Base-by-base conservation (phyloP, 2,329 filamentous ascomycete species). In the Sordariomycetes sp. region DNA sequence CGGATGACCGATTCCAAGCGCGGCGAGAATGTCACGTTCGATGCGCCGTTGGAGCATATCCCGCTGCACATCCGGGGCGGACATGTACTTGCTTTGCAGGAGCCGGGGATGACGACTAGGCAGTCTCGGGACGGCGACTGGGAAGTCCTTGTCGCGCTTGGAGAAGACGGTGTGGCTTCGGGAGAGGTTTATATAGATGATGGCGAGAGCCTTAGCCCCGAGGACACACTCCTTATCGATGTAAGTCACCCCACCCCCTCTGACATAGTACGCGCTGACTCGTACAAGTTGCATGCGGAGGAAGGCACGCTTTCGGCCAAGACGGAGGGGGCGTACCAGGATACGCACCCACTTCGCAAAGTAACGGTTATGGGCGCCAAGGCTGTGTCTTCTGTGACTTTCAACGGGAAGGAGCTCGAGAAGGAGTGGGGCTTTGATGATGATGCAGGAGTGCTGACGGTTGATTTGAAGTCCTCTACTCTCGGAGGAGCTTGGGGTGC, bases 101-200 rank as follows among this genome's bases (percentile, higher is more conserved):
- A 71, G 58, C 70, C 74, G 13, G 77, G 79, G 35, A 82, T 82
- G 70, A 89, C 86, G 0, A 89, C 85, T 0, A 76, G 76, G 0
- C 78, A 78, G 51, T 71, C 88, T 42, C 76, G 85, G 50, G 75
- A 80, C 62, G 74, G 86, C 62, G 75, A 83, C 62, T 92, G 92
- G 70, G 78, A 85, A 65, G 72, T 95, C 55, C 64, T 92, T 39
- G 76, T 95, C 52, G 85, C 88, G 0, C 77, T 87, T 0, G 81
- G 78, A 6, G 64, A 66, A 1, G 72, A 85, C 55, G 86, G 85
- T 2, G 79, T 72, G 7, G 89, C 89, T 0, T 68, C 65, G 1
- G 89, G 89, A 0, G 74, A 76, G 55, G 72, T 94, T 58, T 94
- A 91, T 66, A 71, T 94, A 5, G 89, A 94, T 62, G 89, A 95